Percentiles rank a stretch among this genome's conserved stretches.
phyloP scores from a whole-genome alignment of 495 filamentous ascomycete genomes.

The Neurospora sp. region DNA sequence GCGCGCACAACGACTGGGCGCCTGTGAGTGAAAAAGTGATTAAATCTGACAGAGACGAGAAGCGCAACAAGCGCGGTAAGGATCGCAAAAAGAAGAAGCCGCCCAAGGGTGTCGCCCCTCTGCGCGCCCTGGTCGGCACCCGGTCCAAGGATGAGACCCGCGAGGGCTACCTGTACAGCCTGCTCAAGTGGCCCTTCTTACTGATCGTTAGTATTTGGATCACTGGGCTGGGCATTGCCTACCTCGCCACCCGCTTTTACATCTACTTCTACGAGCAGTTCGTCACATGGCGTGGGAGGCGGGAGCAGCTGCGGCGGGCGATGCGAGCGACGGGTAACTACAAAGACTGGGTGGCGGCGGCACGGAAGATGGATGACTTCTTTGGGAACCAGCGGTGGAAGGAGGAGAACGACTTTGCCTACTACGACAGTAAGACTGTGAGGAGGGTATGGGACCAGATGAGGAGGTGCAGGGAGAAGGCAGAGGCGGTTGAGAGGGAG shows the following conservation, averaged over 20 bases:
- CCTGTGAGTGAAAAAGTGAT: constrained; percentile 61
- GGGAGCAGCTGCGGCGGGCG: constrained; percentile 56
- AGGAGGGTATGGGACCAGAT: constrained; percentile 65
- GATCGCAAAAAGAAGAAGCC: constrained; percentile 19
- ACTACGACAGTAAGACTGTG: constrained; percentile 83
- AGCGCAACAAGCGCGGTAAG: constrained; percentile 2
- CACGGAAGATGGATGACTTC: constrained; percentile 68
- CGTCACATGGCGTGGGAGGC: constrained; percentile 60
- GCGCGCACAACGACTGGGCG: constrained; percentile 77
- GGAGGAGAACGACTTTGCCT: constrained; percentile 77
- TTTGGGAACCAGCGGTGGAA: constrained; percentile 84
- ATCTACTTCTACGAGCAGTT: constrained; percentile 80
- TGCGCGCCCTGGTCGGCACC: constrained; percentile 18
- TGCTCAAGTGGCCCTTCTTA: constrained; percentile 89
- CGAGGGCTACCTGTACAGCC: constrained; percentile 78
- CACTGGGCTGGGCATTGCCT: constrained; percentile 51
- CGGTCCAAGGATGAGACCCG: constrained; percentile 81
- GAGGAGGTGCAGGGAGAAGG: constrained; percentile 43
- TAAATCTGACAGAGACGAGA: constrained; percentile 12
- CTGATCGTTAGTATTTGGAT: constrained; percentile 73
- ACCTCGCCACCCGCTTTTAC: constrained; percentile 75
- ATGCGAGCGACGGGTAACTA: constrained; percentile 65
- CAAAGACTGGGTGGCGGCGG: constrained; percentile 67
- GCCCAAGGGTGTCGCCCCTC: constrained; percentile 23
- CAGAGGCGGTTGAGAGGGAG: constrained; percentile 42